A percentile compares a stretch with the other conserved stretches of the same genome.
These are phyloP conservation scores for Hyaloscypha bicolor DNA, from an alignment of 495 filamentous ascomycete genomes.

Conservation along the genomic window DNA sequence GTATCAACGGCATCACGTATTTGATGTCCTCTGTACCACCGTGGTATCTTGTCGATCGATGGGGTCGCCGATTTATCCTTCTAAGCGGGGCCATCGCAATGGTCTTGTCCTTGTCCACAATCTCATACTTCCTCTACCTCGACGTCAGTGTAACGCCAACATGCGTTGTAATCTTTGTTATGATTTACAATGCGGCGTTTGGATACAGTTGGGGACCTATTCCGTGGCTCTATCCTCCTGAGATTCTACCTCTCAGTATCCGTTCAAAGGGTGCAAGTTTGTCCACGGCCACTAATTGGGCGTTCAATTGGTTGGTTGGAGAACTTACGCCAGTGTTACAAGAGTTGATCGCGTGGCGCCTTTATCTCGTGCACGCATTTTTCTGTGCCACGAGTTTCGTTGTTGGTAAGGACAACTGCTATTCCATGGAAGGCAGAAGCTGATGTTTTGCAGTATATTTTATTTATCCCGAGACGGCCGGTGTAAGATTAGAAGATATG, in stretches of 20 bases:
- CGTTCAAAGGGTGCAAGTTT: conserved; percentile 96
- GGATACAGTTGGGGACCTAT: conserved; percentile 99
- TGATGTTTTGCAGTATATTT: conserved; percentile 72
- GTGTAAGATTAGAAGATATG: conserved; percentile 96
- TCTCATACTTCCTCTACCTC: conserved; percentile 95
- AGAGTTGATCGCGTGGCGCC: conserved; percentile 84
- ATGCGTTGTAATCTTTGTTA: conserved; percentile 90
- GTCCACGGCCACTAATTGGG: conserved; percentile 97
- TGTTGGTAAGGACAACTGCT: conserved; percentile 66
- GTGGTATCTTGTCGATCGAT: conserved; percentile 95
- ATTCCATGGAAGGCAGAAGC: not conserved
- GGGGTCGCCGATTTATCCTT: conserved; percentile 88
- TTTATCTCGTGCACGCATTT: conserved; percentile 95
- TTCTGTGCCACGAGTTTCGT: conserved; percentile 97
- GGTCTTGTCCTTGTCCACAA: conserved; percentile 85
- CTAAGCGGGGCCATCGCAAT: conserved; percentile 90
- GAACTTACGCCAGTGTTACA: conserved; percentile 93
- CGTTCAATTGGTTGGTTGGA: conserved; percentile 97
- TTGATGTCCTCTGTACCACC: conserved; percentile 89
- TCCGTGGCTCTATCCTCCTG: conserved; percentile 96
- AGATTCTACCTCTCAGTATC: conserved; percentile 96
- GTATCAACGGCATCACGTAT: conserved; percentile 93
- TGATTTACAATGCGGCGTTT: conserved; percentile 98
- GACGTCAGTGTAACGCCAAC: conserved; percentile 74
- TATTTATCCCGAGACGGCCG: conserved; percentile 94